These are phyloP conservation scores for Bocquillonia castaneifolia DNA, from an alignment of 441 rosid species.

Conservation along the genomic window DNA sequence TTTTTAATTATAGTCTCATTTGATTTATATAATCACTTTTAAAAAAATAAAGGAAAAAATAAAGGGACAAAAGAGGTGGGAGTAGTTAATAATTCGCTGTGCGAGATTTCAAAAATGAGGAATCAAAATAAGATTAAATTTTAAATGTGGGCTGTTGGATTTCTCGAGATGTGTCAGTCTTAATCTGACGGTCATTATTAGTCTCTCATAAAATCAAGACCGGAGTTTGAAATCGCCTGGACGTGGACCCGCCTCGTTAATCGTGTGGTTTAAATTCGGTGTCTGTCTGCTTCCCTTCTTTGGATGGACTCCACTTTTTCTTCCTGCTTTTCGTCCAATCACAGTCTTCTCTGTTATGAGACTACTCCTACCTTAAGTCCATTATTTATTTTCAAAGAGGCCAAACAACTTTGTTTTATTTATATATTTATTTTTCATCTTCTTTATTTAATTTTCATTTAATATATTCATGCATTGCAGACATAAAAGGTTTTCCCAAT, in stretches of 20 bases:
- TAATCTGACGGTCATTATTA: conserved; percentile 35
- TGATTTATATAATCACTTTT: too few species aligned
- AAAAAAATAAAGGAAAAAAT: too few species aligned
- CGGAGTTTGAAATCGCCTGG: conserved; percentile 5
- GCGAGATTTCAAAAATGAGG: conserved; percentile 5
- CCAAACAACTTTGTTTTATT: too few species aligned
- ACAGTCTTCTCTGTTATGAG: neutral
- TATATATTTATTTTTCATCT: too few species aligned
- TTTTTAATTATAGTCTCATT: too few species aligned
- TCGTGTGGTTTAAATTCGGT: conserved; percentile 48
- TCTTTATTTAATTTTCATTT: too few species aligned
- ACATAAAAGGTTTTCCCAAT: too few species aligned
- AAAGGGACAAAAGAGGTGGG: too few species aligned
- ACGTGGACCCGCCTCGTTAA: conserved; percentile 33
- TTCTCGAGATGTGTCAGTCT: conserved; percentile 27
- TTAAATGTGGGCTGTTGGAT: conserved; percentile 42
- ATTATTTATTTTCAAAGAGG: too few species aligned
- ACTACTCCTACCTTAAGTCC: neutral
- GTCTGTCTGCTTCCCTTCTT: conserved; percentile 8
- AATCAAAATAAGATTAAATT: conserved; percentile 1
- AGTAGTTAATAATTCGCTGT: conserved; percentile 3
- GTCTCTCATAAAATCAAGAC: neutral
- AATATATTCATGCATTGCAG: too few species aligned
- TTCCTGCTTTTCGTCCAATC: neutral
- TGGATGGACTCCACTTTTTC: neutral